Percentiles rank a stretch among this genome's conserved stretches.
These are phyloP conservation scores for Selaginella tamariscina DNA, from an alignment of 75 land plant species.

Conservation along the genomic window DNA sequence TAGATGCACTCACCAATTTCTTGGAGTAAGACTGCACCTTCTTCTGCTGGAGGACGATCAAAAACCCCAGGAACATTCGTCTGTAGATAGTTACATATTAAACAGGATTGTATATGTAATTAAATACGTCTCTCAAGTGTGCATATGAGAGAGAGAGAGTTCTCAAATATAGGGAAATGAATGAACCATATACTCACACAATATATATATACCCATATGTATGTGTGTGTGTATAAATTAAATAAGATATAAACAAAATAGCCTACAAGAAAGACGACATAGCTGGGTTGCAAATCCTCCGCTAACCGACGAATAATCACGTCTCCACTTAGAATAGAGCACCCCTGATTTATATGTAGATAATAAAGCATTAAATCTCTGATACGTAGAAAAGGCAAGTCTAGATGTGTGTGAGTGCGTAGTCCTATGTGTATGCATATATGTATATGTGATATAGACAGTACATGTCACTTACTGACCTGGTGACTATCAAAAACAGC, in stretches of 20 bases:
- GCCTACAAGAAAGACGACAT: conserved; percentile 94
- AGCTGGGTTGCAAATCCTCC: conserved; percentile 51
- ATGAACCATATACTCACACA: too few relatives aligned
- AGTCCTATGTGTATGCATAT: too few relatives aligned
- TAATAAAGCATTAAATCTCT: not conserved
- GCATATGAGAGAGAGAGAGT: too few relatives aligned
- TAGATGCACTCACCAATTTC: conserved; percentile 57
- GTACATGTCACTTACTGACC: too few relatives aligned
- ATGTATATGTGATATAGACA: too few relatives aligned
- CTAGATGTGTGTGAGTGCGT: too few relatives aligned
- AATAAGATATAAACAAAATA: not conserved
- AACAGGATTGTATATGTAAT: too few relatives aligned
- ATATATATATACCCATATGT: too few relatives aligned
- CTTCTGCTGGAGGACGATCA: conserved; percentile 84
- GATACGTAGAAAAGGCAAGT: not conserved
- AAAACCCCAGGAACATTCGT: conserved; percentile 96
- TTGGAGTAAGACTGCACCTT: conserved; percentile 53
- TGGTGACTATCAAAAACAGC: conserved; percentile 60
- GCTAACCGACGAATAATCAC: conserved; percentile 78
- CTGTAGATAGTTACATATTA: too few relatives aligned
- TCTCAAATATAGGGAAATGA: too few relatives aligned
- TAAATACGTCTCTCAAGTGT: too few relatives aligned
- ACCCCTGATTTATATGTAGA: conserved; percentile 40
- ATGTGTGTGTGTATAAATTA: too few relatives aligned
- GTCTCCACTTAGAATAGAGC: conserved; percentile 95